phyloP scores from a whole-genome alignment of 176 grass and related monocot species.

The Eleusine indica region DNA sequence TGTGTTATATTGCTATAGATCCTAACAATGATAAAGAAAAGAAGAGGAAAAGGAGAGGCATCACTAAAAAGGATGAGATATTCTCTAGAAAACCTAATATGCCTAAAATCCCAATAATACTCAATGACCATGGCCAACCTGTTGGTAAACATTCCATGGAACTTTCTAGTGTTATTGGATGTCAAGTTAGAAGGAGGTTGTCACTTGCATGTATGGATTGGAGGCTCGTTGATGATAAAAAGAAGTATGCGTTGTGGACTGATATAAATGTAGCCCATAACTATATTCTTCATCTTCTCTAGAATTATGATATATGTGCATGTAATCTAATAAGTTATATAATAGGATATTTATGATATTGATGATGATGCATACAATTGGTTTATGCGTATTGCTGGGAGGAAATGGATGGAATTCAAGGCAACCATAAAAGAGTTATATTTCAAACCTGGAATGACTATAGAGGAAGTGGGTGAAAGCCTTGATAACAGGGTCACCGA shows the following conservation, averaged over 20 bases:
- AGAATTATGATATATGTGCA: neutral
- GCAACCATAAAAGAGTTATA: neutral
- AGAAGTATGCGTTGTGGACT: neutral
- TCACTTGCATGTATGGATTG: neutral
- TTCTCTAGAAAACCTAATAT: no score
- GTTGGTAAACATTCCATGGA: neutral
- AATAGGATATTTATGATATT: neutral
- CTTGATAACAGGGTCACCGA: no score
- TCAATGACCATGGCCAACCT: no score
- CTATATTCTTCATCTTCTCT: neutral
- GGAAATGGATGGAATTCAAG: neutral
- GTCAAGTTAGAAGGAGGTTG: neutral
- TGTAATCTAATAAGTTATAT: neutral
- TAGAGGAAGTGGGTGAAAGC: fast-evolving
- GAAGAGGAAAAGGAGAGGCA: neutral
- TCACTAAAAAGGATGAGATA: no score
- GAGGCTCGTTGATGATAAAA: neutral
- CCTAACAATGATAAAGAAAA: neutral
- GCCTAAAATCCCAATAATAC: no score
- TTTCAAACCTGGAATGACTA: neutral
- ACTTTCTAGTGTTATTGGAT: neutral
- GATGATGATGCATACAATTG: neutral
- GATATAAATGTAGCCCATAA: neutral
- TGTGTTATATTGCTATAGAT: neutral
- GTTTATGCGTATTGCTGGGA: neutral